These are phyloP conservation scores for Populus davidiana DNA, from an alignment of 345 rosid species.

Conservation along the genomic window DNA sequence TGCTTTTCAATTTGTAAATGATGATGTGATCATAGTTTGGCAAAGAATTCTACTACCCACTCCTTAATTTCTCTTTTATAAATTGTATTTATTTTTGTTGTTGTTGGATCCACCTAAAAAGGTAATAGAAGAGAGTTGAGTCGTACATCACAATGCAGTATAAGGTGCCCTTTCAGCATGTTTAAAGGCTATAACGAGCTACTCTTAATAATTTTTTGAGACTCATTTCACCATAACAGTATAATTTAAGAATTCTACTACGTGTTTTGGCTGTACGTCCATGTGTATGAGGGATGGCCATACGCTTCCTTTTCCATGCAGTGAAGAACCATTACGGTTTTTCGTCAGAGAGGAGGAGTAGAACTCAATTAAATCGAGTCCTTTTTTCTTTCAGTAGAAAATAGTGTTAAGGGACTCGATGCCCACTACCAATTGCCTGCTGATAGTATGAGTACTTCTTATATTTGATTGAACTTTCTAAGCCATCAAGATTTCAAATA, in stretches of 20 bases:
- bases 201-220: constrained; percentile 3
- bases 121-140: constrained; percentile 11
- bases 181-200: background rate
- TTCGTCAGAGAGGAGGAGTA: background rate
- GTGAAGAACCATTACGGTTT: background rate
- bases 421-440: background rate
- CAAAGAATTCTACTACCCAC: background rate
- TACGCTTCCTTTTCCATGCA: background rate
- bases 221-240: background rate
- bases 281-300: background rate
- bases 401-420: background rate
- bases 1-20: constrained; percentile 26
- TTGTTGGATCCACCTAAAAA: constrained; percentile 18
- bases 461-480: background rate
- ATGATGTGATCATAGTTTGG: background rate
- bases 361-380: no score
- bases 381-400: no score
- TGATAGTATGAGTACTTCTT: no score
- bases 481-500: background rate
- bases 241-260: background rate
- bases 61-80: background rate
- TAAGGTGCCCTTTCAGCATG: constrained; percentile 1
- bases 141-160: constrained; percentile 30
- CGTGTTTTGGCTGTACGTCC: constrained; percentile 9
- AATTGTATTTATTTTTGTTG: background rate